phyloP scores from a whole-genome alignment of 164 flowering plant species.

The Umbilicus rupestris region DNA sequence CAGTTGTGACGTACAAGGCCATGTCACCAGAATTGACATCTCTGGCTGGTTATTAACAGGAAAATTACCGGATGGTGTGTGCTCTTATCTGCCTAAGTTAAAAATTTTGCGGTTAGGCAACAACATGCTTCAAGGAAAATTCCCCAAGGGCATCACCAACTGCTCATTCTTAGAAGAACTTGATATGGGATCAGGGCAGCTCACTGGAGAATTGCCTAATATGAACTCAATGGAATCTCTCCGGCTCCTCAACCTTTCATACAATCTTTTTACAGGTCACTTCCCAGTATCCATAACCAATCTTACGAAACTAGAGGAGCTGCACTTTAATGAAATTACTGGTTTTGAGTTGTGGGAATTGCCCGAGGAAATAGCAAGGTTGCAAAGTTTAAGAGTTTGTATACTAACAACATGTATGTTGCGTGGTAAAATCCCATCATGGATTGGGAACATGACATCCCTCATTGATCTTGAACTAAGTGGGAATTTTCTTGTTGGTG shows the following conservation, averaged over 20 bases:
- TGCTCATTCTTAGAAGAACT: constrained; percentile 69
- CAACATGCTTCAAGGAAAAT: constrained; percentile 38
- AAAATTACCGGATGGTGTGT: constrained; percentile 43
- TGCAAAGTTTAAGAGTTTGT: constrained; percentile 44
- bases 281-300: constrained; percentile 65
- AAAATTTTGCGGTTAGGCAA: constrained; percentile 27
- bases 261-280: constrained; percentile 50
- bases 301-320: constrained; percentile 57
- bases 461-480: constrained; percentile 65
- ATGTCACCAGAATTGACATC: constrained; percentile 41
- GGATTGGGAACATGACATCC: constrained; percentile 69
- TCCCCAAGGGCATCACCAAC: constrained; percentile 42
- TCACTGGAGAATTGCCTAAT: constrained; percentile 50
- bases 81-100: constrained; percentile 54
- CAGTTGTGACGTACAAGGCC: constrained; percentile 40
- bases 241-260: constrained; percentile 51
- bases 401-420: constrained; percentile 53
- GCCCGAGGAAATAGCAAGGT: constrained; percentile 37
- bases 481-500: constrained; percentile 59
- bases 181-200: constrained; percentile 26
- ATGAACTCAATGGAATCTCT: constrained; percentile 46
- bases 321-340: constrained; percentile 53
- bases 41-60: constrained; percentile 54
- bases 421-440: constrained; percentile 51
- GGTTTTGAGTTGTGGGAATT: constrained; percentile 47